Conservation (phyloP, 2,329 filamentous ascomycete species). For the Aspergillus sp. region DNA sequence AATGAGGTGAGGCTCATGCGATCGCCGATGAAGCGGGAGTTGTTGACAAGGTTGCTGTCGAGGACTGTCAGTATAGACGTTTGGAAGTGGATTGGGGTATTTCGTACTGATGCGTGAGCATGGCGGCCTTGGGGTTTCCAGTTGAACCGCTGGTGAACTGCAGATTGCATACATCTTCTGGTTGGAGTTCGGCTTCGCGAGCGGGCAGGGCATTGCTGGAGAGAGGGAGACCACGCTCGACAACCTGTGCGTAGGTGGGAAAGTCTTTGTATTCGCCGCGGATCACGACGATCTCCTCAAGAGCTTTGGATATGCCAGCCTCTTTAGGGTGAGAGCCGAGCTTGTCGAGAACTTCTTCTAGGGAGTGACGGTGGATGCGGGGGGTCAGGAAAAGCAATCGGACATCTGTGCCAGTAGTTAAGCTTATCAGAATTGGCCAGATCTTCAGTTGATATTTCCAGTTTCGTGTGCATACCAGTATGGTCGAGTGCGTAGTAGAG, state of each 20-base stretch:
- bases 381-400: constrained; percentile 72
- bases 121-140: constrained; percentile 70
- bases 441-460: neutral
- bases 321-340: constrained; percentile 42
- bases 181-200: constrained; percentile 56
- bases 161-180: constrained; percentile 69
- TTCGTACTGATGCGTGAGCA: constrained; percentile 67
- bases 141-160: constrained; percentile 77
- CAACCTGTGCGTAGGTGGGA: constrained; percentile 59
- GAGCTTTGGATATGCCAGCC: constrained; percentile 32
- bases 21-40: constrained; percentile 70
- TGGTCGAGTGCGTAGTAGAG: constrained; percentile 70
- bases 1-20: constrained; percentile 66
- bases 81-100: neutral
- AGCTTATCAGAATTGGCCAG: neutral
- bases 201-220: constrained; percentile 53
- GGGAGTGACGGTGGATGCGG: constrained; percentile 65
- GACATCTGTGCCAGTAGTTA: constrained; percentile 54
- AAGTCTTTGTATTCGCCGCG: constrained; percentile 56
- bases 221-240: constrained; percentile 52
- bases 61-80: neutral
- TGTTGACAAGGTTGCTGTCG: constrained; percentile 54
- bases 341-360: constrained; percentile 58
- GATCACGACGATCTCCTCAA: constrained; percentile 61
- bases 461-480: constrained; percentile 52